Evolutionary conservation across 208 protist genomes (phyloP).

Genomic region (Lotmaria passim): DNA sequence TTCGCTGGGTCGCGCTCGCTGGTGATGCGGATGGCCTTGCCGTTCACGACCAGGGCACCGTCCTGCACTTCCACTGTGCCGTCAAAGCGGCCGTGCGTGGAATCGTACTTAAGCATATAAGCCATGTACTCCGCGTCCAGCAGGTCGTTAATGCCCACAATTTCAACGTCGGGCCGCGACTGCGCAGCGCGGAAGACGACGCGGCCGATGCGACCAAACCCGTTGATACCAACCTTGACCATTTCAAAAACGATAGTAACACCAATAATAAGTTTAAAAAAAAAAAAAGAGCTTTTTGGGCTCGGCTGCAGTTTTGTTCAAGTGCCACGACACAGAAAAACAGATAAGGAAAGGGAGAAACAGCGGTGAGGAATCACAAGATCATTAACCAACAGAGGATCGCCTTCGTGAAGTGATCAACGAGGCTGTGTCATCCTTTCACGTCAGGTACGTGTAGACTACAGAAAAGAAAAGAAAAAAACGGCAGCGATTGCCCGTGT

Average conservation of each 20-base stretch:
- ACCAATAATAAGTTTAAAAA: background rate
- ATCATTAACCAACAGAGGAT: no score
- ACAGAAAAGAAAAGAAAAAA: background rate
- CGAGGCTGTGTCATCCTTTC: no score
- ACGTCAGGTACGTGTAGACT: no score
- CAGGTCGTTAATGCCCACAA: constrained; percentile 80
- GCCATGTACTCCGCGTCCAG: constrained; percentile 97
- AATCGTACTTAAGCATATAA: constrained; percentile 97
- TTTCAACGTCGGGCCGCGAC: constrained; percentile 71
- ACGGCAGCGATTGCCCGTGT: no score
- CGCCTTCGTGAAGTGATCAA: no score
- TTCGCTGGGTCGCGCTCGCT: constrained; percentile 90
- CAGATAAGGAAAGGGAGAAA: no score
- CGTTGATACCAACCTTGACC: constrained; percentile 97
- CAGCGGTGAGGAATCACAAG: no score
- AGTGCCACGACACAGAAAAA: background rate
- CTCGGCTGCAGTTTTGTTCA: no score
- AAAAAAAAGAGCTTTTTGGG: background rate
- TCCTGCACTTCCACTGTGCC: constrained; percentile 70
- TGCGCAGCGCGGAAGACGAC: constrained; percentile 91
- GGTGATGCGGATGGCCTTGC: constrained; percentile 81
- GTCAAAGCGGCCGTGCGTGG: constrained; percentile 94
- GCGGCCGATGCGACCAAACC: constrained; percentile 98
- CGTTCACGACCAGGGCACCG: constrained; percentile 84
- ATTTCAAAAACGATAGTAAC: background rate